A percentile compares a stretch with the other conserved stretches of the same genome.
Evolutionary conservation across 2,329 filamentous ascomycete genomes (phyloP).

Genomic region (Lithohypha guttulata): DNA sequence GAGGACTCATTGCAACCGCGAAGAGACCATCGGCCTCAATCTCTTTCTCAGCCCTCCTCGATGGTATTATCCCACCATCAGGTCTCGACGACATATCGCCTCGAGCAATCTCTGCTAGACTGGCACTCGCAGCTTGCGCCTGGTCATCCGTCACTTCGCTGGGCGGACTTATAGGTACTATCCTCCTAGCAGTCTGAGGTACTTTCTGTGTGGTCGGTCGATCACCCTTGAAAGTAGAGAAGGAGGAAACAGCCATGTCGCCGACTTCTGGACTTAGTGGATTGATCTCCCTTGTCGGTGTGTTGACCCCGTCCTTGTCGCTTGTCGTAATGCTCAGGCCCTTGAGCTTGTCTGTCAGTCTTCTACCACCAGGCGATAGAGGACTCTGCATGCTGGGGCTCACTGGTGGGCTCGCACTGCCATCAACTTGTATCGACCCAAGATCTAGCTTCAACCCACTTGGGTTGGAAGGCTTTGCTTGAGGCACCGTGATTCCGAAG

Average conservation of each 20-base stretch:
- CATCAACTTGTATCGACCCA: slow-evolving; percentile 24
- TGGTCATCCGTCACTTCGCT: slow-evolving; percentile 30
- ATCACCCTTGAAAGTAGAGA: slow-evolving; percentile 48
- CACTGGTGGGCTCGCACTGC: slow-evolving; percentile 27
- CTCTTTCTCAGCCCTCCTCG: neutral
- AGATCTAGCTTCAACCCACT: slow-evolving; percentile 23
- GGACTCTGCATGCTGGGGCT: slow-evolving; percentile 52
- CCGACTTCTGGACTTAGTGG: slow-evolving; percentile 53
- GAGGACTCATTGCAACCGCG: slow-evolving; percentile 72
- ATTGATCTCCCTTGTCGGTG: slow-evolving; percentile 26
- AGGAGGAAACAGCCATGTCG: slow-evolving; percentile 53
- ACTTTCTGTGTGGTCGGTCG: slow-evolving; percentile 22
- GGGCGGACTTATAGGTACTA: slow-evolving; percentile 31
- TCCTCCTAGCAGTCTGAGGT: slow-evolving; percentile 17
- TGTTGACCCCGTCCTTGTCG: slow-evolving; percentile 41
- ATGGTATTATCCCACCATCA: slow-evolving; percentile 22
- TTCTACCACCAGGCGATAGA: slow-evolving; percentile 46
- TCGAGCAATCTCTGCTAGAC: slow-evolving; percentile 25
- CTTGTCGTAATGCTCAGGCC: slow-evolving; percentile 69
- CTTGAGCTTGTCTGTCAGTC: slow-evolving; percentile 67
- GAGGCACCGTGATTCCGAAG: slow-evolving; percentile 50
- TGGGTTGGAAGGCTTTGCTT: slow-evolving; percentile 18
- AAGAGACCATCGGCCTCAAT: slow-evolving; percentile 73
- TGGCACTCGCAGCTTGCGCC: slow-evolving; percentile 18
- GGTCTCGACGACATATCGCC: slow-evolving; percentile 17